These are phyloP conservation scores for Gymnopilus dilepis DNA, from an alignment of 768 basidiomycete species.

Conservation along the genomic window DNA sequence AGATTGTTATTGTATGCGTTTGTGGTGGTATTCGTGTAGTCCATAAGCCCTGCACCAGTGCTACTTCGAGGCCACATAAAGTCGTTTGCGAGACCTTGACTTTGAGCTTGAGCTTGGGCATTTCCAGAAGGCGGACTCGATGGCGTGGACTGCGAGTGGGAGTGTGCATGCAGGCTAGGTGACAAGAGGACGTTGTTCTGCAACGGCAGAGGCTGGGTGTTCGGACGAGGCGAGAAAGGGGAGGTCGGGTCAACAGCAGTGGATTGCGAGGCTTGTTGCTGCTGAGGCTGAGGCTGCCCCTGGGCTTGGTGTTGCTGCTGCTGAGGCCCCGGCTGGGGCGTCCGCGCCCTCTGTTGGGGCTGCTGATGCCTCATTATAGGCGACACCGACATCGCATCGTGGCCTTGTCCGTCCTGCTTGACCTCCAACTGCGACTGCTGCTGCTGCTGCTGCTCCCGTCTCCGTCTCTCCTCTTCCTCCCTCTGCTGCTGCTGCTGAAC, in stretches of 20 bases:
- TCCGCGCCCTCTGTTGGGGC: not conserved
- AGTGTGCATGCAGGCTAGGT: not conserved
- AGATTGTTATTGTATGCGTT: constrained; percentile 41
- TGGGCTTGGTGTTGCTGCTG: constrained; percentile 1
- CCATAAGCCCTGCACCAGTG: not conserved
- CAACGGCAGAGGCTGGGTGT: not conserved
- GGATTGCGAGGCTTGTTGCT: not conserved
- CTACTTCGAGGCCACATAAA: not conserved
- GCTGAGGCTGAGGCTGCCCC: constrained; percentile 12
- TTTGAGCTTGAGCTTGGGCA: not conserved
- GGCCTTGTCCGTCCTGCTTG: not conserved
- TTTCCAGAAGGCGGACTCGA: not conserved
- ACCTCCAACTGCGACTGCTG: not conserved
- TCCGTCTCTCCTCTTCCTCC: no score
- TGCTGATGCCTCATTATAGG: not conserved
- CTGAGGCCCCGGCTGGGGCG: not conserved
- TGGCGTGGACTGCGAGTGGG: not conserved
- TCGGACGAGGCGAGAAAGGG: not conserved
- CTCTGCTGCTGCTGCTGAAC: not conserved
- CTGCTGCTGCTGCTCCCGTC: not conserved
- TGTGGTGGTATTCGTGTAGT: not conserved
- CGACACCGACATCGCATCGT: constrained; percentile 1
- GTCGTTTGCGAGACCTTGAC: not conserved
- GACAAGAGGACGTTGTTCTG: not conserved
- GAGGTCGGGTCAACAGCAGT: not conserved